Conservation (phyloP, 495 filamentous ascomycete species). For the Saxophila tyrrhenica region DNA sequence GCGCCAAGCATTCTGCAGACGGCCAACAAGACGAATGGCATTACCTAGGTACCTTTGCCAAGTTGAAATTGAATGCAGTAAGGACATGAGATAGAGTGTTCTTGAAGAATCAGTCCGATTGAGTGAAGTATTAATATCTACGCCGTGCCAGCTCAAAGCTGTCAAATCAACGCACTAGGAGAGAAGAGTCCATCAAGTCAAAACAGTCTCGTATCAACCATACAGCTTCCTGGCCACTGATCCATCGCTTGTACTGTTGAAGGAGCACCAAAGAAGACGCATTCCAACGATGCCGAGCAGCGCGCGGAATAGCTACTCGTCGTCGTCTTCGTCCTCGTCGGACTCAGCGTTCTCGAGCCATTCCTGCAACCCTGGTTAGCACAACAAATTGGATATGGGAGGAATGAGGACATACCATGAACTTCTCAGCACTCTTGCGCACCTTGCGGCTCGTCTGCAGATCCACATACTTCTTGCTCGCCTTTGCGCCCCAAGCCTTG, state of each 20-base stretch:
- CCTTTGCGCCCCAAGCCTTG: conserved; percentile 83
- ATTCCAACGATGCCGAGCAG: not conserved
- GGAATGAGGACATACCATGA: conserved; percentile 44
- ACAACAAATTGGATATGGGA: not conserved
- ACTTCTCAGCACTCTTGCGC: conserved; percentile 84
- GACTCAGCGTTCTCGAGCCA: conserved; percentile 90
- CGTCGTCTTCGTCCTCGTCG: conserved; percentile 62
- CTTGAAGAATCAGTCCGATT: not conserved
- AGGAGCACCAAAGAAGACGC: no score
- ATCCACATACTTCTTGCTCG: conserved; percentile 96
- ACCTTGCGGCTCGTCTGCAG: conserved; percentile 83
- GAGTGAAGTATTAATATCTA: not conserved
- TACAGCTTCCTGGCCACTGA: not conserved
- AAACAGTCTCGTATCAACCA: not conserved
- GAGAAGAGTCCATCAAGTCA: not conserved
- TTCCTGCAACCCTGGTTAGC: conserved; percentile 15
- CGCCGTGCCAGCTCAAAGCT: not conserved
- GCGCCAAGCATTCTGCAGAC: not conserved
- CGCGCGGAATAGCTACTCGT: conserved; percentile 5
- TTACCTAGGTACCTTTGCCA: no score
- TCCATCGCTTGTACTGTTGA: no score
- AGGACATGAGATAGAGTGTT: no score
- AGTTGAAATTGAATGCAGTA: no score
- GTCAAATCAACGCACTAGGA: not conserved
- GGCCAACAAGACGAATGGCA: not conserved